A percentile compares a stretch with the other conserved stretches of the same genome.
Conservation (phyloP, 2,329 filamentous ascomycete species). For the Pleoardoris graminearum region DNA sequence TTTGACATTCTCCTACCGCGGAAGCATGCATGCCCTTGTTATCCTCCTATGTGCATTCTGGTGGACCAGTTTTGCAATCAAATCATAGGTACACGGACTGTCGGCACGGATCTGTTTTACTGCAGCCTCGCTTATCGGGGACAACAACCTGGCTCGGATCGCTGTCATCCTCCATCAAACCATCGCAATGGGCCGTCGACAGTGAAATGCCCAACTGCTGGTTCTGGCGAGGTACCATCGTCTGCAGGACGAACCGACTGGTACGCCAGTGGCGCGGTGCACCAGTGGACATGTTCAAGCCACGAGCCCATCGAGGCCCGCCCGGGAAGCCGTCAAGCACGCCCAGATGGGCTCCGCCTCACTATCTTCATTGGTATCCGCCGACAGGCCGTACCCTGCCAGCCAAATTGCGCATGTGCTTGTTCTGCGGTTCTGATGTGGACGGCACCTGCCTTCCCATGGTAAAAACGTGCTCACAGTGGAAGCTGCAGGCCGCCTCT, state of each 20-base stretch:
- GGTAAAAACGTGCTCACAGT: neutral
- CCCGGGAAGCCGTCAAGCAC: neutral
- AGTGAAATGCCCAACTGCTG: neutral
- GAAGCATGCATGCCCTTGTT: too few species aligned
- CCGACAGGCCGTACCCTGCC: neutral
- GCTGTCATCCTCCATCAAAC: neutral
- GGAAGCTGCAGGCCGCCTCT: neutral
- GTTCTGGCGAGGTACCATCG: neutral
- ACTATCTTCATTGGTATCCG: neutral
- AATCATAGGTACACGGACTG: too few species aligned
- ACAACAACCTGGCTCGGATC: neutral
- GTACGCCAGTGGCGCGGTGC: neutral
- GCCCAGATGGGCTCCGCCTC: neutral
- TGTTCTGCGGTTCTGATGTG: slow-evolving; percentile 1
- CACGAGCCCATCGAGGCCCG: slow-evolving; percentile 1
- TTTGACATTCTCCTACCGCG: too few species aligned
- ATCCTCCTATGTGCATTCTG: too few species aligned
- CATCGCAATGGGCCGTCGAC: neutral
- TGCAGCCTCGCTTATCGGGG: slow-evolving; percentile 6
- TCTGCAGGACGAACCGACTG: neutral
- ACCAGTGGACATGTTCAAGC: slow-evolving; percentile 2
- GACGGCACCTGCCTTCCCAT: slow-evolving; percentile 2
- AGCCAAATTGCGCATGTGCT: slow-evolving; percentile 2
- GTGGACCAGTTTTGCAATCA: too few species aligned
- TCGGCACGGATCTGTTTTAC: neutral